phyloP scores from a whole-genome alignment of 352 stramenopile species.

The Thalassiosira hispida region DNA sequence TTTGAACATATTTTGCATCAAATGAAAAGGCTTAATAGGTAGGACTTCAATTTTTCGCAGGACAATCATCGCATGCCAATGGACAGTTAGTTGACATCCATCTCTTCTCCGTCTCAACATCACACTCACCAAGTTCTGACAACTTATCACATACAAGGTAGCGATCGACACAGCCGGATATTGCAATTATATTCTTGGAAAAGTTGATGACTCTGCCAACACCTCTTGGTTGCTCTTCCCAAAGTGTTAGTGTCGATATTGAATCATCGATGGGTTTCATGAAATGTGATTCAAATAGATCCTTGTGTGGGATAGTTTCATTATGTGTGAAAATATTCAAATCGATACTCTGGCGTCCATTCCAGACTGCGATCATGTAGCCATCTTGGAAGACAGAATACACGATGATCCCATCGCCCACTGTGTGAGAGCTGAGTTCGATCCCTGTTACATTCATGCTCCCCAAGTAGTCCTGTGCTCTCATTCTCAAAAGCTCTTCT shows the following conservation, averaged over 20 bases:
- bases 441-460: slow-evolving; percentile 7
- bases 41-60: neutral
- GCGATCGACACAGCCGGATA: slow-evolving; percentile 8
- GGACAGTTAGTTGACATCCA: slow-evolving; percentile 10
- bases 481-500: slow-evolving; percentile 4
- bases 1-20: neutral
- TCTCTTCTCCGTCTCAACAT: slow-evolving; percentile 4
- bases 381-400: slow-evolving; percentile 16
- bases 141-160: slow-evolving; percentile 1
- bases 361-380: slow-evolving; percentile 25
- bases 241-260: slow-evolving; percentile 20
- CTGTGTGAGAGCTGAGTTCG: neutral
- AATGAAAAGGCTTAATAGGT: no score
- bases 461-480: neutral
- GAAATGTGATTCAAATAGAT: slow-evolving; percentile 21
- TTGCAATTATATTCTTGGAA: slow-evolving; percentile 9
- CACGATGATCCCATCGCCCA: slow-evolving; percentile 18
- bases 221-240: slow-evolving; percentile 25
- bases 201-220: slow-evolving; percentile 19
- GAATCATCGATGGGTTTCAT: slow-evolving; percentile 18
- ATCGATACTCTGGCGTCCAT: slow-evolving; percentile 23
- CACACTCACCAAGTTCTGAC: neutral
- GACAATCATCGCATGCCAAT: slow-evolving; percentile 7
- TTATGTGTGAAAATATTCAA: slow-evolving; percentile 33
- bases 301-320: slow-evolving; percentile 16